Percentiles rank a stretch among this genome's conserved stretches.
These are phyloP conservation scores for Hawksworthiomyces lignivorus DNA, from an alignment of 2,329 filamentous ascomycete species.

Conservation along the genomic window DNA sequence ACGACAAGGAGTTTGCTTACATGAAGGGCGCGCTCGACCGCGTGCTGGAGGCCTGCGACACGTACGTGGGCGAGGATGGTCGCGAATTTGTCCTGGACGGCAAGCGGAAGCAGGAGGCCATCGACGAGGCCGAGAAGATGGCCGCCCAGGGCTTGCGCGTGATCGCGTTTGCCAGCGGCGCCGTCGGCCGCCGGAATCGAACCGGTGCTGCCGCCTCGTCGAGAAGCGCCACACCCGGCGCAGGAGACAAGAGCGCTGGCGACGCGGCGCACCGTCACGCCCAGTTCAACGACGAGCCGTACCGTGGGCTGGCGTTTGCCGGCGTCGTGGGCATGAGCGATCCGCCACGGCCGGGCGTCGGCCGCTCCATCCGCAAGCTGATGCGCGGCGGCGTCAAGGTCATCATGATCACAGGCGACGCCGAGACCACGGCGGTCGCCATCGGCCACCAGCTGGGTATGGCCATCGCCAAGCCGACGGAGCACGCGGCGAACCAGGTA, in stretches of 20 bases:
- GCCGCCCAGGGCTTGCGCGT: slow-evolving; percentile 84
- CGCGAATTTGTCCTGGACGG: slow-evolving; percentile 81
- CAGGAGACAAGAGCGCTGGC: slow-evolving; percentile 27
- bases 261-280: slow-evolving; percentile 26
- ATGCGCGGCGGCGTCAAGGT: slow-evolving; percentile 94
- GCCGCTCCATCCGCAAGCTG: slow-evolving; percentile 77
- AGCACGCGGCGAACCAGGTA: slow-evolving; percentile 45
- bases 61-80: slow-evolving; percentile 79
- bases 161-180: slow-evolving; percentile 84
- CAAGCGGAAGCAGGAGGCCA: slow-evolving; percentile 61
- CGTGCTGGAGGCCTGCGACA: slow-evolving; percentile 79
- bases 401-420: slow-evolving; percentile 98
- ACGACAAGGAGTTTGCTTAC: slow-evolving; percentile 75
- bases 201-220: slow-evolving; percentile 29
- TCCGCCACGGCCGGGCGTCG: slow-evolving; percentile 83
- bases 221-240: slow-evolving; percentile 45
- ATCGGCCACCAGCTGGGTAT: slow-evolving; percentile 96
- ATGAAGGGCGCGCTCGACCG: slow-evolving; percentile 93
- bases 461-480: slow-evolving; percentile 56
- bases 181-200: slow-evolving; percentile 38
- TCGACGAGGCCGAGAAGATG: slow-evolving; percentile 77
- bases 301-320: slow-evolving; percentile 78
- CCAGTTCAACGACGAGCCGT: slow-evolving; percentile 59
- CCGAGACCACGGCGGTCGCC: slow-evolving; percentile 86
- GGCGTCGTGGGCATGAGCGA: slow-evolving; percentile 97